Evolutionary conservation across 176 grass and related monocot species (phyloP), one percentile per base, ranked within the genome.

Genomic region (Eragrostis nindensis): DNA sequence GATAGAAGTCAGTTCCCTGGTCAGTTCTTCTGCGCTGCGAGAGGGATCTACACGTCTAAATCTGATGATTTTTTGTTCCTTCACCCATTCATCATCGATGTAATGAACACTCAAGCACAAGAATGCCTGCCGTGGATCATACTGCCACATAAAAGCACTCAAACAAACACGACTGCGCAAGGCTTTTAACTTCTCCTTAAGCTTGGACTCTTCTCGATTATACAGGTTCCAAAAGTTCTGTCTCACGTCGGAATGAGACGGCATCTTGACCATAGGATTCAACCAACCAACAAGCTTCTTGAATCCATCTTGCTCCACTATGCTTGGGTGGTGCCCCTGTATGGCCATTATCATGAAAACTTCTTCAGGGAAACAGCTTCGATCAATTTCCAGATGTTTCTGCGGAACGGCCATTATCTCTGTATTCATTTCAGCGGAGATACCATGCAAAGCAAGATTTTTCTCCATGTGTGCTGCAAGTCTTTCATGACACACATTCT

Each of bases 21-120:
- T 79, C 80, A 74, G 6, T 79, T 79, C 50, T 14, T 60, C 18
- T 24, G 29, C 86, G 61, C 1, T 49, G 13, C 80, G 50, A 73
- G 86, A 88, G 27, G 41, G 43, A 47, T 83, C 67, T 8, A 88
- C 4, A 0, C n/a, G 8, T 11, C 14, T 0, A 49, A 79, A 84
- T 50, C 1, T 24, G 49, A 79, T 88, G 3, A 88, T 60, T 6
- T 79, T 68, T 73, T 73, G 12, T 8, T 52, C 26, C 40, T 71
- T 79, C 29, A 73, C 49, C 80, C 86, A 79, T 68, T 88, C 41
- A 47, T 60, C 42, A 61, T 83, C 22, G 36, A 83, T 83, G 40
- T 78, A 87, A 24, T 78, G 73, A 87, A 83, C 57, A 42, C 26
- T 88, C n/a, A 73, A 48, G 86, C 74, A 88, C 4, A 88, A 22